Evolutionary conservation across 495 filamentous ascomycete genomes (phyloP), one percentile per base, ranked within the genome.

Genomic region (Hypoxylon crocopeplum): DNA sequence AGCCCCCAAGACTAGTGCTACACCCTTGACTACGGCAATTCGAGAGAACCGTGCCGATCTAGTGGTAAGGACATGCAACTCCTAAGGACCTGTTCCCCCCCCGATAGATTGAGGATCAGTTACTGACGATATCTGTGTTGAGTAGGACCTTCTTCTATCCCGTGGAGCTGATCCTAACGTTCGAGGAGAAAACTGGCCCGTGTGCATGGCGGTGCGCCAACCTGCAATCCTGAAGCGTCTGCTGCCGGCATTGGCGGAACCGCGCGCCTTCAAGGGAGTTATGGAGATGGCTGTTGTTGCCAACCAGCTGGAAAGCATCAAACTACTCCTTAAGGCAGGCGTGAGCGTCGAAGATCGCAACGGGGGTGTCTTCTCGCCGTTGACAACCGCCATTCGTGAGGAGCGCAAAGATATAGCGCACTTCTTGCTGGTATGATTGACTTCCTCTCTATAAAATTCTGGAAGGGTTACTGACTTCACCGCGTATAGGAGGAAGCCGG

Each of bases 341-440:
- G 75, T 80, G 11, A 72, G 69, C 29, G 78, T 82, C 21, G 82
- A 84, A 55, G 81, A 81, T 65, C 80, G 79, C 69, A 83, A 83
- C 58, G 80, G 79, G 16, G 80, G 81, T 12, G 79, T 83, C 20
- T 83, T 83, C 68, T 80, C 78, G 11, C 79, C 81, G 2, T 68
- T 84, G 12, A 82, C 80, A 0, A 83, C 82, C 3, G 78, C 81
- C 2, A 76, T 83, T 49, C 77, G 82, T 7, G 82, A 84, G 54
- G 69, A 76, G 22, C 73, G 75, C 46, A 73, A 71, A 48, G 73
- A 75, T 11, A 83, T 83, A 48, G 73, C 81, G 6, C 63, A 59
- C 5, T 83, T 69, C 67, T 70, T 84, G 5, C 70, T 84, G 21
- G 61, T 64, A 50, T 49, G 44, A 13, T 7, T 11, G 3, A 32